These are phyloP conservation scores for Nakazawaea wyomingensis DNA, from an alignment of 805 yeast species.

Conservation along the genomic window DNA sequence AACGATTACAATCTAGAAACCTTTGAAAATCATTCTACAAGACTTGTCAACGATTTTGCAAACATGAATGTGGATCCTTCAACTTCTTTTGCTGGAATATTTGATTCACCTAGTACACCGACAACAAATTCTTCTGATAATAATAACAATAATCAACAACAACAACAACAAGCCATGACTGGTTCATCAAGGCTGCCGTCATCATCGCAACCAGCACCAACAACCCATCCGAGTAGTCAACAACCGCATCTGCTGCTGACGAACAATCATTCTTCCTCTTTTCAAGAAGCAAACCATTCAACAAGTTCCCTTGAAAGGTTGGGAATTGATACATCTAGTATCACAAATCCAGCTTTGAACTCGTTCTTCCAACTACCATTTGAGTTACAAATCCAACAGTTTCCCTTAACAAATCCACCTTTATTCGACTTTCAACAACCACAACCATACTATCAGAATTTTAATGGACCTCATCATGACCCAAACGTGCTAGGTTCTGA, in stretches of 20 bases:
- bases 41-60: no score
- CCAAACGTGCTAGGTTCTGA: no score
- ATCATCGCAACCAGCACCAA: background rate
- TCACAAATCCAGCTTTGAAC: constrained; percentile 11
- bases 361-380: constrained; percentile 13
- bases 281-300: background rate
- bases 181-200: background rate
- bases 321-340: constrained; percentile 1
- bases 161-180: background rate
- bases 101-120: background rate
- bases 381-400: constrained; percentile 23
- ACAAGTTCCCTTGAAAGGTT: background rate
- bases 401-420: constrained; percentile 31
- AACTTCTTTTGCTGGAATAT: background rate
- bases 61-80: background rate
- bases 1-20: background rate
- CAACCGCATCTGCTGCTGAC: no score
- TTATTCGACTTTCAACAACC: constrained; percentile 23
- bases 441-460: constrained; percentile 7
- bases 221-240: no score
- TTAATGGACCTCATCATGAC: background rate
- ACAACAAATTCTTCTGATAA: no score
- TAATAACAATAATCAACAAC: background rate
- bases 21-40: background rate
- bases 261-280: background rate